A percentile compares a stretch with the other conserved stretches of the same genome.
Conservation (phyloP, 768 basidiomycete species). For the Pleurotus tuber-regium region DNA sequence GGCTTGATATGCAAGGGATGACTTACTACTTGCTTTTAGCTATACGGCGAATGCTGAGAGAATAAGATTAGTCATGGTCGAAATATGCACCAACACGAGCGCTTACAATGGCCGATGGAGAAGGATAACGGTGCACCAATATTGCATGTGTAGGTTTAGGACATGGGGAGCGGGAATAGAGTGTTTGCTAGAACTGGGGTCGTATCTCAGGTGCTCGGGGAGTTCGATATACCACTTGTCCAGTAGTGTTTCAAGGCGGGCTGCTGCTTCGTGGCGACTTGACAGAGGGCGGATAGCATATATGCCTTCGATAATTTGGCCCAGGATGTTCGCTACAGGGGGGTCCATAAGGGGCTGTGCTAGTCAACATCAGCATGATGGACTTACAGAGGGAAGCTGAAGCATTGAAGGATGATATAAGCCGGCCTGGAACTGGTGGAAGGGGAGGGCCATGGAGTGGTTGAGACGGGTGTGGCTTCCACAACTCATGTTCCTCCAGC, state of each 20-base stretch:
- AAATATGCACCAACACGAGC: conserved; percentile 7
- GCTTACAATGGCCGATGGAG: conserved; percentile 80
- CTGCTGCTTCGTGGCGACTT: conserved; percentile 57
- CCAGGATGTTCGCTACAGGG: conserved; percentile 59
- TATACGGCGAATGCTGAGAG: conserved; percentile 38
- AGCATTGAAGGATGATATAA: conserved; percentile 76
- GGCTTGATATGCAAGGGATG: too few species aligned
- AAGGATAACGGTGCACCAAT: conserved; percentile 76
- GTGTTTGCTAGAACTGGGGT: conserved; percentile 43
- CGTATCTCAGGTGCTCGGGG: conserved; percentile 64
- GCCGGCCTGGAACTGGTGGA: conserved; percentile 38
- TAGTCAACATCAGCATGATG: not conserved
- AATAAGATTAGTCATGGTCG: conserved; percentile 4
- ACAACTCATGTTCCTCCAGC: conserved; percentile 66
- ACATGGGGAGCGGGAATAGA: conserved; percentile 57
- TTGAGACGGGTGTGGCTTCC: conserved; percentile 32
- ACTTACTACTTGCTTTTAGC: conserved; percentile 40
- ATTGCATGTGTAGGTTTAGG: conserved; percentile 80
- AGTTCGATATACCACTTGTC: conserved; percentile 78
- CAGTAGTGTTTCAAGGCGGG: conserved; percentile 56
- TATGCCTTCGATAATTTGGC: conserved; percentile 65
- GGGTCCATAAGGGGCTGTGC: conserved; percentile 3
- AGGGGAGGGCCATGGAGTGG: conserved; percentile 13
- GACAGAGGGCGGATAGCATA: conserved; percentile 61
- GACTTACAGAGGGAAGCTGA: conserved; percentile 68